These are phyloP conservation scores for Ophiobolus disseminans DNA, from an alignment of 2,329 filamentous ascomycete genomes.

Conservation along the genomic window DNA sequence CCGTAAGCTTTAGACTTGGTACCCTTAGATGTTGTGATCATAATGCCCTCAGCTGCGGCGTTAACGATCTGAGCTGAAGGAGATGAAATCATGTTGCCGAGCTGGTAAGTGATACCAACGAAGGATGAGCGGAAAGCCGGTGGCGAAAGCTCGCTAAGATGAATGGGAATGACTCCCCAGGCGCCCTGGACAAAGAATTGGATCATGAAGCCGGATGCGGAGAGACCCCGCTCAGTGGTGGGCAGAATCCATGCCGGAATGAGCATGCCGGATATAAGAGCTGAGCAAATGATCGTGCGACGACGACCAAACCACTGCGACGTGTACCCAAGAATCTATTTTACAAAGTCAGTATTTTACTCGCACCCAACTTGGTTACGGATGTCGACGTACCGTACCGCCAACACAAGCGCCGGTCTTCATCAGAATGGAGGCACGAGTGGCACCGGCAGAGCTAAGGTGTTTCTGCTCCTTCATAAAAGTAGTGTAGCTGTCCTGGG, in stretches of 20 bases:
- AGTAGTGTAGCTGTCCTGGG: constrained; percentile 81
- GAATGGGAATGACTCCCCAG: constrained; percentile 63
- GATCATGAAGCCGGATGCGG: constrained; percentile 71
- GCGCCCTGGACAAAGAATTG: constrained; percentile 61
- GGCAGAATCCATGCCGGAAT: constrained; percentile 77
- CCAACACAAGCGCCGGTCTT: constrained; percentile 79
- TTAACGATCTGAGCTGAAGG: constrained; percentile 80
- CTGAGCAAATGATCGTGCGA: constrained; percentile 68
- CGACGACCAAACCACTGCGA: constrained; percentile 79
- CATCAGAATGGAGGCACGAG: constrained; percentile 80
- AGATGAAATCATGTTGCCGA: constrained; percentile 77
- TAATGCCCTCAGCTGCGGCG: constrained; percentile 66
- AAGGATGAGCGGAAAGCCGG: constrained; percentile 74
- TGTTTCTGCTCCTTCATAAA: constrained; percentile 79
- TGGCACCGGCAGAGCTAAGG: constrained; percentile 68
- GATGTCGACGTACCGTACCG: too few relatives aligned
- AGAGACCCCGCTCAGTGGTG: constrained; percentile 64
- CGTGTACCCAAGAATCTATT: constrained; percentile 75
- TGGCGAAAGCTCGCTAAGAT: constrained; percentile 76
- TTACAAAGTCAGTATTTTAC: too few relatives aligned
- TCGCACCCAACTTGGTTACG: too few relatives aligned
- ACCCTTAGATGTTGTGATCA: constrained; percentile 62
- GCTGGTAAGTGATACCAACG: constrained; percentile 74
- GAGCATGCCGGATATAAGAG: constrained; percentile 65
- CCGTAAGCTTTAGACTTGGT: constrained; percentile 72